These are phyloP conservation scores for Xylariales sp. DNA, from an alignment of 2,329 filamentous ascomycete genomes.

Conservation along the genomic window DNA sequence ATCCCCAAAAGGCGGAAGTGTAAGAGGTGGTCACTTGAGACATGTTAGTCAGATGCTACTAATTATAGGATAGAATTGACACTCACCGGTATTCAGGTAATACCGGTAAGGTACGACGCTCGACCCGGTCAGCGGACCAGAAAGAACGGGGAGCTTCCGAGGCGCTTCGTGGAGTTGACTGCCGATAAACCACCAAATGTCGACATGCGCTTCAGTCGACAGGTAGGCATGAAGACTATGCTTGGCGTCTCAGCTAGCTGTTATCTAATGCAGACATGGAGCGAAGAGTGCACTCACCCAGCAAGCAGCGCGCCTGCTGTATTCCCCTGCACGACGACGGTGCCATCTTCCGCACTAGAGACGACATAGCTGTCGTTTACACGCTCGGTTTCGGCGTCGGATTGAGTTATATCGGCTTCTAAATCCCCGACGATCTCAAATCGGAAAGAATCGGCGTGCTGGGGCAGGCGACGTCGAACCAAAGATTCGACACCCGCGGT, in stretches of 20 bases:
- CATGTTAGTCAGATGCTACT: conserved; percentile 13
- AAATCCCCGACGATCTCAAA: conserved; percentile 28
- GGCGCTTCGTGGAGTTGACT: conserved; percentile 36
- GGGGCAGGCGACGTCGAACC: conserved; percentile 35
- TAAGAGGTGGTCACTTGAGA: conserved; percentile 39
- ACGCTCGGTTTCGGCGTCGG: conserved; percentile 10
- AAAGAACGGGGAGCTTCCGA: conserved; percentile 30
- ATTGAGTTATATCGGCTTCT: background rate
- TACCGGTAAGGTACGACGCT: conserved; percentile 40
- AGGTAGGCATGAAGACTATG: conserved; percentile 36
- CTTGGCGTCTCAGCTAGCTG: conserved; percentile 5
- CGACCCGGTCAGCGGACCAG: conserved; percentile 24
- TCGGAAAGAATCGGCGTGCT: conserved; percentile 29
- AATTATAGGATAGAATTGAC: background rate
- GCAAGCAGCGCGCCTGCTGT: conserved; percentile 32
- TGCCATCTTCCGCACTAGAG: conserved; percentile 30
- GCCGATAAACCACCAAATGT: conserved; percentile 40
- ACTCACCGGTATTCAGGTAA: conserved; percentile 40
- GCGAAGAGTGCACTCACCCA: conserved; percentile 26
- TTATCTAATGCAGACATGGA: background rate
- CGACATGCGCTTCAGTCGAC: conserved; percentile 36
- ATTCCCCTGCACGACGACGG: conserved; percentile 36
- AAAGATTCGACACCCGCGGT: conserved; percentile 33
- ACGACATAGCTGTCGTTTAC: conserved; percentile 37
- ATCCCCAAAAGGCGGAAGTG: conserved; percentile 38